These are phyloP conservation scores for Aspergillus ustus DNA, from an alignment of 2,329 filamentous ascomycete species.

Conservation along the genomic window DNA sequence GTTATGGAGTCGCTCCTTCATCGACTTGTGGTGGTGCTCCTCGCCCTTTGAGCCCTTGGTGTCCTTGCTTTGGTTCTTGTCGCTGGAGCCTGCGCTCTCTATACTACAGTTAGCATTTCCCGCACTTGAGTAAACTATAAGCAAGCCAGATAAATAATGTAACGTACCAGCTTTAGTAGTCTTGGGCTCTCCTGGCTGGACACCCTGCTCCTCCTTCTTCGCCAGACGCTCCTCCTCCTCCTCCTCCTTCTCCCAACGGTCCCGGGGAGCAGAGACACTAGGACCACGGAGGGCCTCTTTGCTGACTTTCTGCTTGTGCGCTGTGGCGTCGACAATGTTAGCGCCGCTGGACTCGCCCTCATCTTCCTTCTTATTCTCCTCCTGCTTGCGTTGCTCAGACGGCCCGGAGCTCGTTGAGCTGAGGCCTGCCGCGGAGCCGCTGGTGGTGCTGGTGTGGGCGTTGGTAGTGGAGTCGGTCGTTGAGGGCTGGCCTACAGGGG, in stretches of 20 bases:
- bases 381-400: background rate
- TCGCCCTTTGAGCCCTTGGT: background rate
- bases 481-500: background rate
- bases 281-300: conserved; percentile 38
- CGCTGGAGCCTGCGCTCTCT: background rate
- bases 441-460: background rate
- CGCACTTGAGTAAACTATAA: no score
- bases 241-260: conserved; percentile 34
- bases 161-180: background rate
- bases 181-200: background rate
- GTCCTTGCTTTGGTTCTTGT: background rate
- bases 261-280: conserved; percentile 27
- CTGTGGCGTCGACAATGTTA: background rate
- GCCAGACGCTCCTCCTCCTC: conserved; percentile 13
- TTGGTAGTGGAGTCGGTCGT: background rate
- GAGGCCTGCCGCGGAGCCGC: background rate
- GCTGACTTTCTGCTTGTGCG: conserved; percentile 26
- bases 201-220: conserved; percentile 28
- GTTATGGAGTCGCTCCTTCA: conserved; percentile 43
- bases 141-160: background rate
- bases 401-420: background rate
- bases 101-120: background rate
- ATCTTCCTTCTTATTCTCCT: background rate
- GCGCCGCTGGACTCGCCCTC: background rate
- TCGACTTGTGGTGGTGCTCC: conserved; percentile 17